phyloP scores from a whole-genome alignment of 2,329 filamentous ascomycete species.

The Phialocephala subalpina region DNA sequence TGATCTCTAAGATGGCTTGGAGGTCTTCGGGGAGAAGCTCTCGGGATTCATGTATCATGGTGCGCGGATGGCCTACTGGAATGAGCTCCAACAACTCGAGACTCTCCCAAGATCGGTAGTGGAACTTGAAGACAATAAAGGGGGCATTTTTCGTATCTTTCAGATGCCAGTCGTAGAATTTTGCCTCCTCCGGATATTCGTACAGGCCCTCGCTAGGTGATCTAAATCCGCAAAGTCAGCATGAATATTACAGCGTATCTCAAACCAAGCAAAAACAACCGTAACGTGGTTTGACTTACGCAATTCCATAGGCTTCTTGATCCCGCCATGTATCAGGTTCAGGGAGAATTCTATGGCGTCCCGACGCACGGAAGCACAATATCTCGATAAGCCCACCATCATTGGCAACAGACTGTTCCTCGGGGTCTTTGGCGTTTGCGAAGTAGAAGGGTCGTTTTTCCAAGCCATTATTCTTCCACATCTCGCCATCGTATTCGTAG shows the following conservation, averaged over 20 bases:
- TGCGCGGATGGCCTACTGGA: constrained; percentile 21
- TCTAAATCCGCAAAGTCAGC: constrained; percentile 43
- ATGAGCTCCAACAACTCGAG: constrained; percentile 58
- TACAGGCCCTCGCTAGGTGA: constrained; percentile 61
- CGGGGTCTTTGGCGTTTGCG: constrained; percentile 38
- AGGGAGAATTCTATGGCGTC: constrained; percentile 52
- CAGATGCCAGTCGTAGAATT: constrained; percentile 61
- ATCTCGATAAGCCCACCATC: constrained; percentile 65
- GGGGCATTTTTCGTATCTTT: constrained; percentile 60
- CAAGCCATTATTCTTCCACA: constrained; percentile 50
- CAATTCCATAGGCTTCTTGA: constrained; percentile 60
- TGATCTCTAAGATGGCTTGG: not conserved
- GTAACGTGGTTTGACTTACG: constrained; percentile 49
- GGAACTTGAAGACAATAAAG: constrained; percentile 61
- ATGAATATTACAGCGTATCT: not conserved
- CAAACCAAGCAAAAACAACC: not conserved
- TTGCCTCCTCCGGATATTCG: constrained; percentile 57
- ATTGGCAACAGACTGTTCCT: constrained; percentile 49
- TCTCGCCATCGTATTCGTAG: constrained; percentile 47
- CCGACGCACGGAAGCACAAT: constrained; percentile 59
- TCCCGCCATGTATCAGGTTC: constrained; percentile 53
- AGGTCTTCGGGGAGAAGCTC: constrained; percentile 4
- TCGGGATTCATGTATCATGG: not conserved
- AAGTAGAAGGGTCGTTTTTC: constrained; percentile 61
- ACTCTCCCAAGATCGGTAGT: constrained; percentile 62